phyloP scores from a whole-genome alignment of 2,329 filamentous ascomycete species.

The Pseudogymnoascus sp. region DNA sequence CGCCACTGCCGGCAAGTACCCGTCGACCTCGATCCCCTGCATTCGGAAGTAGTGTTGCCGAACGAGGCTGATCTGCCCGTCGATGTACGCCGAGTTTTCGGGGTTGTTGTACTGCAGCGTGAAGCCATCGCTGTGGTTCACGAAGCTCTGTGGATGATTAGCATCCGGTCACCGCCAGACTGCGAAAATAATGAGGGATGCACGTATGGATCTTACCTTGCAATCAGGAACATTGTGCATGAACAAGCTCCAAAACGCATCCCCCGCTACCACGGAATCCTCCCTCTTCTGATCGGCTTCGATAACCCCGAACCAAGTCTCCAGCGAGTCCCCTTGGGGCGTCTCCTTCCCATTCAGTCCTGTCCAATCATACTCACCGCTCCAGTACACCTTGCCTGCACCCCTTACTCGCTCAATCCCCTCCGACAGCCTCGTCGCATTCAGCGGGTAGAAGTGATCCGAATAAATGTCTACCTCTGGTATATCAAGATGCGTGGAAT shows the following conservation, averaged over 20 bases:
- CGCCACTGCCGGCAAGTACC: constrained; percentile 33
- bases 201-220: constrained; percentile 25
- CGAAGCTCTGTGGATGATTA: constrained; percentile 30
- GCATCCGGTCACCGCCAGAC: not conserved
- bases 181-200: not conserved
- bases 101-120: constrained; percentile 40
- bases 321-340: constrained; percentile 28
- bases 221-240: constrained; percentile 39
- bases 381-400: constrained; percentile 35
- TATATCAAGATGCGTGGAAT: constrained; percentile 36
- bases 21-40: constrained; percentile 30
- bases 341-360: constrained; percentile 21
- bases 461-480: constrained; percentile 40
- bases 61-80: constrained; percentile 35
- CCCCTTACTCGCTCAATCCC: constrained; percentile 33
- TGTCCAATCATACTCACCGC: constrained; percentile 42
- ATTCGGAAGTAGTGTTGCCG: constrained; percentile 38
- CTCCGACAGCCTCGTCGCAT: constrained; percentile 32
- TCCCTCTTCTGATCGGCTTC: constrained; percentile 26
- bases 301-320: constrained; percentile 35
- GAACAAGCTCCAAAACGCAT: constrained; percentile 41
- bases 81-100: constrained; percentile 32
- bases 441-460: constrained; percentile 41
- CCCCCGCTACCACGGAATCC: constrained; percentile 32
- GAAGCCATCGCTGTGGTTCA: constrained; percentile 39